Conservation (phyloP, 345 rosid genomes). For the Laguncularia racemosa region DNA sequence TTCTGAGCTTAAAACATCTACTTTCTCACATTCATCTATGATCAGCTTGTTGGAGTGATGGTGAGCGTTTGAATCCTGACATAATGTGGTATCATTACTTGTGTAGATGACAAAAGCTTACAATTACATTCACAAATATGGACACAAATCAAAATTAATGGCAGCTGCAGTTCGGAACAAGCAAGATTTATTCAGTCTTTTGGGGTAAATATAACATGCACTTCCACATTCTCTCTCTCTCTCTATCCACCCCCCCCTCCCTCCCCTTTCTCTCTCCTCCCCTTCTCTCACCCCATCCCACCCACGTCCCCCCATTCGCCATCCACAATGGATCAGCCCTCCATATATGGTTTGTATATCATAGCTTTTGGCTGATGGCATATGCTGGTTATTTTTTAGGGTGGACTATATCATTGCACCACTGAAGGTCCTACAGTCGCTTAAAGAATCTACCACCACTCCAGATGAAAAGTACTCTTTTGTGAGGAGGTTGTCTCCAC, state of each 20-base stretch:
- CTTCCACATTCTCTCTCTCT: neutral
- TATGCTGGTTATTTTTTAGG: constrained; percentile 28
- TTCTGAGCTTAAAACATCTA: too few species aligned
- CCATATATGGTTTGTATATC: neutral
- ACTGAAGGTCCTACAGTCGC: constrained; percentile 78
- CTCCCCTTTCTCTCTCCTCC: neutral
- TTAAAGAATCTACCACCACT: constrained; percentile 58
- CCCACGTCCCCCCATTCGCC: too few species aligned
- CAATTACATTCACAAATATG: constrained; percentile 90
- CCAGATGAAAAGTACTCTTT: constrained; percentile 84
- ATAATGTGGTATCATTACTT: neutral
- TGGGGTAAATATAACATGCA: constrained; percentile 45
- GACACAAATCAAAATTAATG: constrained; percentile 88
- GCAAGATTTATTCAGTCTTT: constrained; percentile 85
- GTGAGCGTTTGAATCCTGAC: too few species aligned
- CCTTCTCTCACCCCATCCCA: neutral
- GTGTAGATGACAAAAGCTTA: constrained; percentile 59
- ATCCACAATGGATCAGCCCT: too few species aligned
- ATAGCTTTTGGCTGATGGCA: constrained; percentile 1
- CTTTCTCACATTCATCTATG: too few species aligned
- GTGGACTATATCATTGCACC: constrained; percentile 94
- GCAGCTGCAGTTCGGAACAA: constrained; percentile 98
- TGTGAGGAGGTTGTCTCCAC: constrained; percentile 54
- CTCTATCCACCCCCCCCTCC: neutral
- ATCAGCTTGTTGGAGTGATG: too few species aligned